Conservation (phyloP, 2,329 filamentous ascomycete species). For the Pseudogymnoascus sp. region DNA sequence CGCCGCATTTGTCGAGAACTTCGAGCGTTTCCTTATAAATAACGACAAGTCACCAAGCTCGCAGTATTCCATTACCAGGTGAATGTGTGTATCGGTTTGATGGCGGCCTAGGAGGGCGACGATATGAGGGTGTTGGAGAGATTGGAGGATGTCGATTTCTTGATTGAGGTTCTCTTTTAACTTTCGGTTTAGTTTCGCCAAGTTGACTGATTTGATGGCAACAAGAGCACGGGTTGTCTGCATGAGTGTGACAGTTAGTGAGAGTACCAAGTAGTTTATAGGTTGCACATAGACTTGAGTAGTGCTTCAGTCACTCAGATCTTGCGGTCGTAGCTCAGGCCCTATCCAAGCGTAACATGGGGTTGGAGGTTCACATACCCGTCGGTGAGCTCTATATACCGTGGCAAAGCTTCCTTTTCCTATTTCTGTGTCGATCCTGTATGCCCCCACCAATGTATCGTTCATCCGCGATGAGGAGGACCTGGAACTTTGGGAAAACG, state of each 20-base stretch:
- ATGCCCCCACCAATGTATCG: slow-evolving; percentile 53
- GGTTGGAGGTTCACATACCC: slow-evolving; percentile 47
- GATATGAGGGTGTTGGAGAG: slow-evolving; percentile 89
- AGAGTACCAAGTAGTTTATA: neutral
- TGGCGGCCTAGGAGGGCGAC: slow-evolving; percentile 92
- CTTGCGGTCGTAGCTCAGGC: neutral
- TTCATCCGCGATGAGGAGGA: slow-evolving; percentile 32
- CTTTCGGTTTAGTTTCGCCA: slow-evolving; percentile 86
- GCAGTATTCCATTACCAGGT: slow-evolving; percentile 98
- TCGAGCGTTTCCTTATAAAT: slow-evolving; percentile 91
- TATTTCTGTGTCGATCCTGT: slow-evolving; percentile 78
- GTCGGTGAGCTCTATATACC: slow-evolving; percentile 80
- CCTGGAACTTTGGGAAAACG: slow-evolving; percentile 34
- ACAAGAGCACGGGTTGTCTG: slow-evolving; percentile 74
- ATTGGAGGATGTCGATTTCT: slow-evolving; percentile 93
- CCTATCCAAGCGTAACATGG: neutral
- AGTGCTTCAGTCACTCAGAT: slow-evolving; percentile 7
- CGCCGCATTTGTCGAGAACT: slow-evolving; percentile 67
- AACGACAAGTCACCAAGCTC: slow-evolving; percentile 87
- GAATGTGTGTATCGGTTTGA: slow-evolving; percentile 79
- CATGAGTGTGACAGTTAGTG: slow-evolving; percentile 12
- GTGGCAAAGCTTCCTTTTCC: slow-evolving; percentile 96
- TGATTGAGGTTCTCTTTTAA: slow-evolving; percentile 91
- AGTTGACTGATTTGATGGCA: slow-evolving; percentile 93
- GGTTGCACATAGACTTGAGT: neutral